A percentile compares a stretch with the other conserved stretches of the same genome.
Evolutionary conservation across 169 alveolate genomes (phyloP).

Genomic region (Cryptosporidium xiaoi): DNA sequence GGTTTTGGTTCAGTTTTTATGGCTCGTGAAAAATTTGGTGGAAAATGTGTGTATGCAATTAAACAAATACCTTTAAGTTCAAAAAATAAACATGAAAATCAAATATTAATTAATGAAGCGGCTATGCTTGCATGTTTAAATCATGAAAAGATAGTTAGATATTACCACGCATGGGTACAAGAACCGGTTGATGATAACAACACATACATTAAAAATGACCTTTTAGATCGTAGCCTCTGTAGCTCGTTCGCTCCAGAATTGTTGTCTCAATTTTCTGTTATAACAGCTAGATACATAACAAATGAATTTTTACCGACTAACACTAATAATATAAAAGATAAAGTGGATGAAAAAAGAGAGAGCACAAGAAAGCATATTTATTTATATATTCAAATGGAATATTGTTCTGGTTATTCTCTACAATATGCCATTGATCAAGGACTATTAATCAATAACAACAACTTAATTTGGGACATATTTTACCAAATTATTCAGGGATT

Average conservation of each 20-base stretch:
- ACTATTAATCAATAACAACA: conserved; percentile 78
- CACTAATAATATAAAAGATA: conserved; percentile 38
- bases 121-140: conserved; percentile 86
- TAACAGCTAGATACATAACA: conserved; percentile 55
- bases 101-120: conserved; percentile 82
- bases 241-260: conserved; percentile 70
- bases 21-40: conserved; percentile 80
- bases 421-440: conserved; percentile 81
- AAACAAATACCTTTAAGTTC: conserved; percentile 81
- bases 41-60: conserved; percentile 82
- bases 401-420: conserved; percentile 85
- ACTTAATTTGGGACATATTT: conserved; percentile 81
- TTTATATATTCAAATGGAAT: conserved; percentile 85
- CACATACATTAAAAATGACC: conserved; percentile 33
- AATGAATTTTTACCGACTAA: conserved; percentile 28
- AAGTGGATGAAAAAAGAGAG: neutral
- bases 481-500: conserved; percentile 86
- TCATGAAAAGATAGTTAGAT: conserved; percentile 85
- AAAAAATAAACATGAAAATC: conserved; percentile 76
- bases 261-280: conserved; percentile 60
- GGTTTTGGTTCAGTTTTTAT: conserved; percentile 86
- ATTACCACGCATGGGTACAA: conserved; percentile 88
- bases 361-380: conserved; percentile 77
- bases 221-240: conserved; percentile 22
- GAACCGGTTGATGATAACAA: conserved; percentile 76